A percentile compares a stretch with the other conserved stretches of the same genome.
Conservation (phyloP, 2,329 filamentous ascomycete genomes). For the Colletotrichum limetticola region DNA sequence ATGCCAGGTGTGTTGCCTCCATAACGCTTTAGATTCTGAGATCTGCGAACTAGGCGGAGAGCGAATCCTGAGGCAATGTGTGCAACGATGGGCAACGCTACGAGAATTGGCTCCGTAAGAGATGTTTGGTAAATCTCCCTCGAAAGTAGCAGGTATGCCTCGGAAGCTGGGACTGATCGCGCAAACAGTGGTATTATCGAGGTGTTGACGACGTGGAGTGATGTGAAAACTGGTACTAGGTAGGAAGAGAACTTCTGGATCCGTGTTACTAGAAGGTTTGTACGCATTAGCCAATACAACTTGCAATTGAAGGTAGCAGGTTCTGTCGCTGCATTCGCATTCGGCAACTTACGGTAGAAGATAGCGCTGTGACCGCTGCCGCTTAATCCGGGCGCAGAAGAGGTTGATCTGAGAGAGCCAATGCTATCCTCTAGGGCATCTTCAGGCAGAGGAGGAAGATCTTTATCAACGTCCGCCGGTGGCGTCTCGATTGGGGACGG, state of each 20-base stretch:
- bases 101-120: constrained; percentile 81
- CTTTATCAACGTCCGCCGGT: constrained; percentile 61
- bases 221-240: constrained; percentile 80
- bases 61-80: constrained; percentile 83
- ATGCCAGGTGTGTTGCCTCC: constrained; percentile 73
- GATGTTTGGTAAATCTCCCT: constrained; percentile 92
- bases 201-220: constrained; percentile 83
- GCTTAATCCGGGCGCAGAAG: constrained; percentile 66
- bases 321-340: background rate
- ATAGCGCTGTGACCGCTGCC: constrained; percentile 73
- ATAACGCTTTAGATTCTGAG: constrained; percentile 78
- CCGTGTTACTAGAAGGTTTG: constrained; percentile 66
- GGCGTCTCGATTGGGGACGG: constrained; percentile 63
- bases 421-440: constrained; percentile 47
- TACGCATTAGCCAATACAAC: background rate
- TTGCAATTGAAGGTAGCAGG: constrained; percentile 24
- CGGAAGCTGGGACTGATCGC: constrained; percentile 77
- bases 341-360: constrained; percentile 74
- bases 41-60: constrained; percentile 79
- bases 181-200: constrained; percentile 82
- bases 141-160: constrained; percentile 89
- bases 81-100: constrained; percentile 77
- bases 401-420: constrained; percentile 52
- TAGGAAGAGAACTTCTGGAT: constrained; percentile 93
- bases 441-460: constrained; percentile 51